Conservation (phyloP, 768 basidiomycete genomes). For the Psilocybe tampanensis region DNA sequence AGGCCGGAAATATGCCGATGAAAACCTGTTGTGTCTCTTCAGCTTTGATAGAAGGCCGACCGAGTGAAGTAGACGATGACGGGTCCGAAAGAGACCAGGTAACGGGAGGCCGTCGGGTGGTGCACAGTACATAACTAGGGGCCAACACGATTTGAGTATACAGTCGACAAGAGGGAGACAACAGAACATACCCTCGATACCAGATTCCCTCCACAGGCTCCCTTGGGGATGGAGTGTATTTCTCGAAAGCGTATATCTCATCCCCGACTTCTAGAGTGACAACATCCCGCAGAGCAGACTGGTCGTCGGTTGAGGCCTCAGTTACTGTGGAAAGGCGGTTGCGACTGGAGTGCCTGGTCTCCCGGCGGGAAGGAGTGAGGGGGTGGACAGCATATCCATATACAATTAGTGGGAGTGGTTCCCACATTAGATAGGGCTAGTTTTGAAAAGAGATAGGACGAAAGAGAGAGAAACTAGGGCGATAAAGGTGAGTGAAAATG, state of each 20-base stretch:
- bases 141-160: background rate
- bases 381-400: slow-evolving; percentile 93
- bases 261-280: slow-evolving; percentile 93
- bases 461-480: background rate
- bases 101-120: slow-evolving; percentile 72
- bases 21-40: slow-evolving; percentile 88
- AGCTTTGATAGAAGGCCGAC: slow-evolving; percentile 55
- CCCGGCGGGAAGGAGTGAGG: slow-evolving; percentile 72
- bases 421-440: slow-evolving; percentile 40
- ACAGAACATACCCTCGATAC: slow-evolving; percentile 85
- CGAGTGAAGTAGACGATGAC: slow-evolving; percentile 42
- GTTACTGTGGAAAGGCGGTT: slow-evolving; percentile 65
- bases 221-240: slow-evolving; percentile 73
- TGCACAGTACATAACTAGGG: slow-evolving; percentile 82
- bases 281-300: slow-evolving; percentile 68
- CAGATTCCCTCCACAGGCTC: slow-evolving; percentile 76
- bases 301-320: slow-evolving; percentile 64
- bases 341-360: slow-evolving; percentile 62
- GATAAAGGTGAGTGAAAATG: background rate
- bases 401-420: slow-evolving; percentile 65
- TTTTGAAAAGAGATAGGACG: slow-evolving; percentile 16
- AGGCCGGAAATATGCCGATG: slow-evolving; percentile 92
- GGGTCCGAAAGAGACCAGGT: slow-evolving; percentile 68
- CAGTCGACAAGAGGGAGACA: slow-evolving; percentile 1
- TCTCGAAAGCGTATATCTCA: slow-evolving; percentile 96